Evolutionary conservation across 371 early-diverging fungal species (phyloP), one percentile per base, ranked within the genome.

Genomic region (Syncephalastrum racemosum): DNA sequence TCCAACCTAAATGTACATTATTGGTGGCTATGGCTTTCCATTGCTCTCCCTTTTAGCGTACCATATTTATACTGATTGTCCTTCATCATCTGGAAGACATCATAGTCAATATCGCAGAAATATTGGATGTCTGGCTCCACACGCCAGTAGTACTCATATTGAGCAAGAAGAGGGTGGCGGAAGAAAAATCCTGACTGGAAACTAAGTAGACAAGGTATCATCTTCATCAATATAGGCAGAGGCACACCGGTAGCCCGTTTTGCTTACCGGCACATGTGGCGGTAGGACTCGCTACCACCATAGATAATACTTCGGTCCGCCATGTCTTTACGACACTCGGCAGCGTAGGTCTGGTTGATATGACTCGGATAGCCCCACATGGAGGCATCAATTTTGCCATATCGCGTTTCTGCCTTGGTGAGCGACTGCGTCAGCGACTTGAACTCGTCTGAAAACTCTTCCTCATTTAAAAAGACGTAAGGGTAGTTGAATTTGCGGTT

Each of bases 111-210:
- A 50, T 93, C 87, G 67, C 98, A 98, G 42, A 75, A 75, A 61
- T 87, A 95, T 53, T 84, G 55, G 20, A 95, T 92, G 46, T 84
- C 90, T 0, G 98, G 99, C 68, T 98, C 98, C 18, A 98, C 80
- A 13, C 99, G 81, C 99, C 99, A 98, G 71, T 96, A 98, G 66
- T 90, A 99, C 53, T 95, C 90, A 63, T 86, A 92, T 23, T 84
- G 62, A 25, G 71, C 68, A 36, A 96, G 67, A 7, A 94, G 66
- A 40, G 90, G 89, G 62, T 97, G 96, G 39, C 84, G 79, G 67
- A 86, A 96, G 64, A 99, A 96, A 67, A 90, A 94, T 10, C 97
- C 96, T 23, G 94, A 94, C 54, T 91, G 88, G 66, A 87, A 95
- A 56, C 90, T 79, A 60, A 18, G 25, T 48, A 54, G 18, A 15